Evolutionary conservation across 2,329 filamentous ascomycete genomes (phyloP).

Genomic region (Paramyrothecium sp.): DNA sequence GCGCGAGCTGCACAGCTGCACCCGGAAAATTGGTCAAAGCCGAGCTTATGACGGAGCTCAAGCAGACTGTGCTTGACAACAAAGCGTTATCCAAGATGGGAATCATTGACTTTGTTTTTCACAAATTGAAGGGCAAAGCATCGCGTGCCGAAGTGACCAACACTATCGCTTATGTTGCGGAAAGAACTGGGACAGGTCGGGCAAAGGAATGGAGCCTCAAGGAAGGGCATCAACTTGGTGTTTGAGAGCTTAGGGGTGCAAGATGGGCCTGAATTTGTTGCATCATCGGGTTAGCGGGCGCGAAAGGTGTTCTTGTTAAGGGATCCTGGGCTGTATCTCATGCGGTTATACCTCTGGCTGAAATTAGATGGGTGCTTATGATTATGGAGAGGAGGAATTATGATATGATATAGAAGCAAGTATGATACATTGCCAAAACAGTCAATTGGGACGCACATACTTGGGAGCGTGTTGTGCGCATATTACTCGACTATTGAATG

Average conservation of each 20-base stretch:
- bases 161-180: slow-evolving; percentile 37
- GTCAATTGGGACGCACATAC: too few species aligned
- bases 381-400: background rate
- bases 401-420: background rate
- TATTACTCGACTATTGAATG: too few species aligned
- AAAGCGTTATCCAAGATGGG: slow-evolving; percentile 37
- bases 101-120: slow-evolving; percentile 38
- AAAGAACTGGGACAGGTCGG: slow-evolving; percentile 35
- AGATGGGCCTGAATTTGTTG: slow-evolving; percentile 10
- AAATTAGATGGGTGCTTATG: background rate
- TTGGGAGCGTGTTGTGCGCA: too few species aligned
- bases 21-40: slow-evolving; percentile 31
- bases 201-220: slow-evolving; percentile 37
- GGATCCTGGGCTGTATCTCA: background rate
- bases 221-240: slow-evolving; percentile 33
- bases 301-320: background rate
- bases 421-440: background rate
- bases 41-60: slow-evolving; percentile 39
- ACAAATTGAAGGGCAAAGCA: slow-evolving; percentile 33
- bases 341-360: background rate
- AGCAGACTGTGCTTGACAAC: slow-evolving; percentile 38
- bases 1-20: slow-evolving; percentile 9
- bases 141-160: slow-evolving; percentile 40
- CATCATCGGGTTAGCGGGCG: background rate
- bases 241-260: slow-evolving; percentile 12